Percentiles rank a stretch among this genome's conserved stretches.
These are phyloP conservation scores for Microdochium paspali DNA, from an alignment of 2,329 filamentous ascomycete genomes.

Conservation along the genomic window DNA sequence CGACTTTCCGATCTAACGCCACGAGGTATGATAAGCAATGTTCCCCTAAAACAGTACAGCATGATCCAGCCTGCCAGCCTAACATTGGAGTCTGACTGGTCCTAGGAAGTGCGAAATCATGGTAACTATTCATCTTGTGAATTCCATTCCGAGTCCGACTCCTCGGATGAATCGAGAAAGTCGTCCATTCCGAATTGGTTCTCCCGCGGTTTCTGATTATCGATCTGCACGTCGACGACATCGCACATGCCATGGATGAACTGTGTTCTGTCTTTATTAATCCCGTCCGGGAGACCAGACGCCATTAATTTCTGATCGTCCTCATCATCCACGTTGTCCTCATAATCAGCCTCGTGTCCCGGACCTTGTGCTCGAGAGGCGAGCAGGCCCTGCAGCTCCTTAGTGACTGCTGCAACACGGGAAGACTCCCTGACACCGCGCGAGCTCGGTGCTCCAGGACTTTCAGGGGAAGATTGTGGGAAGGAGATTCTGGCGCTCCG, in stretches of 20 bases:
- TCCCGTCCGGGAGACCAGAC: conserved; percentile 1
- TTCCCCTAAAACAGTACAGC: no score
- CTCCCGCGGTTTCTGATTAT: conserved; percentile 66
- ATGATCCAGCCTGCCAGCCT: no score
- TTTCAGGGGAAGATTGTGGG: neutral
- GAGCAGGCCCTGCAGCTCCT: conserved; percentile 10
- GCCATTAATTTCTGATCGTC: conserved; percentile 5
- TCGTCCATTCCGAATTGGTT: conserved; percentile 61
- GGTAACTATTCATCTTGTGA: conserved; percentile 33
- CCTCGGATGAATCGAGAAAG: conserved; percentile 51
- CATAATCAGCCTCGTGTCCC: conserved; percentile 20
- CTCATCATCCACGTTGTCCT: conserved; percentile 22
- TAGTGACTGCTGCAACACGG: conserved; percentile 8
- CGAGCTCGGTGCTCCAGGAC: neutral
- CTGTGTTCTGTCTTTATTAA: conserved; percentile 1
- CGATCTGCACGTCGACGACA: conserved; percentile 61
- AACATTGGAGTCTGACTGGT: no score
- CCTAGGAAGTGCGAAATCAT: no score
- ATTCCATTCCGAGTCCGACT: conserved; percentile 48
- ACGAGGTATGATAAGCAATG: no score
- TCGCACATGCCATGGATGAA: conserved; percentile 61
- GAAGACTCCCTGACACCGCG: conserved; percentile 5
- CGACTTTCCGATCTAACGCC: no score
- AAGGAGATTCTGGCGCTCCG: neutral
- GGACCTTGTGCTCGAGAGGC: conserved; percentile 8